Conservation (phyloP, 179 eudicot species). For the Gypsophila paniculata region DNA sequence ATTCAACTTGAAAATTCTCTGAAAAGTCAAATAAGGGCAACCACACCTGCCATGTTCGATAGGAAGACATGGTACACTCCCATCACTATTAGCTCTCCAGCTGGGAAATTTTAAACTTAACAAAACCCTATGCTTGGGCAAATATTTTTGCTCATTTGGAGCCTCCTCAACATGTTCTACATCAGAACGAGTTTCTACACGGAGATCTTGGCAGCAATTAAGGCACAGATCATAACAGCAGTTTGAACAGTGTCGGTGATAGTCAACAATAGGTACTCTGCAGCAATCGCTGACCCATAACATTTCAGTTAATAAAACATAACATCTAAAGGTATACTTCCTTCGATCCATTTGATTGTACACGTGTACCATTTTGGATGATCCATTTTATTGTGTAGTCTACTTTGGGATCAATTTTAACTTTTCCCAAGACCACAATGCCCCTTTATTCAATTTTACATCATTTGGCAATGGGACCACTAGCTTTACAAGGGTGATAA, state of each 20-base stretch:
- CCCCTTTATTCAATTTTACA: no score
- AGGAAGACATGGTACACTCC: conserved; percentile 80
- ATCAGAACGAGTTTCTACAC: conserved; percentile 45
- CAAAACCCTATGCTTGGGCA: conserved; percentile 38
- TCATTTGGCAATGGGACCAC: no score
- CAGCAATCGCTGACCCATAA: conserved; percentile 69
- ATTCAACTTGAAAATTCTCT: conserved; percentile 86
- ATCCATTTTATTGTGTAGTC: no score
- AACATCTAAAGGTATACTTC: conserved; percentile 5
- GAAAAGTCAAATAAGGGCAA: conserved; percentile 48
- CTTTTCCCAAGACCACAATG: no score
- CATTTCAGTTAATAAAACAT: conserved; percentile 17
- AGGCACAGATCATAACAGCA: conserved; percentile 95
- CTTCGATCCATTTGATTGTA: no score
- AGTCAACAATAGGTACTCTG: conserved; percentile 88
- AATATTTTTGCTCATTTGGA: conserved; percentile 28
- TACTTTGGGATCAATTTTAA: no score
- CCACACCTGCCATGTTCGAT: conserved; percentile 78
- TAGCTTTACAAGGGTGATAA: no score
- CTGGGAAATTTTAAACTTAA: conserved; percentile 43
- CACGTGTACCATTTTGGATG: no score
- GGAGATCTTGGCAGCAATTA: conserved; percentile 86
- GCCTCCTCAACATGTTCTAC: conserved; percentile 24
- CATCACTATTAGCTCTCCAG: conserved; percentile 76
- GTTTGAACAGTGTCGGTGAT: conserved; percentile 81